phyloP scores from a whole-genome alignment of 495 filamentous ascomycete species.

The Hyaloscypha finlandica region DNA sequence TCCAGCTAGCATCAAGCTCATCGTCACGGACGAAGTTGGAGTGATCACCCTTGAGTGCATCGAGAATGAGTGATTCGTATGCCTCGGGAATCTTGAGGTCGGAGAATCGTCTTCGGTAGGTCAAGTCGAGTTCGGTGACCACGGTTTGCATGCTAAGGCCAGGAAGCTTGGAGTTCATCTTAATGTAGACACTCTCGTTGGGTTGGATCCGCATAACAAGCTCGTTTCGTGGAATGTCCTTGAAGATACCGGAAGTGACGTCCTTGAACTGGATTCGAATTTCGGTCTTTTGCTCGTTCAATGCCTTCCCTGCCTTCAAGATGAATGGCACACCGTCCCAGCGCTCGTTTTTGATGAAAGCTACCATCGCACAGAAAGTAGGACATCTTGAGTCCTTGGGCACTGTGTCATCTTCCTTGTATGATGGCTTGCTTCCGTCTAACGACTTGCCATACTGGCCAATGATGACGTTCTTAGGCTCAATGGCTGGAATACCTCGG shows the following conservation, averaged over 20 bases:
- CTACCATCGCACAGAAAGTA: constrained; percentile 95
- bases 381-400: constrained; percentile 97
- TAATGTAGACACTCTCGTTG: constrained; percentile 99
- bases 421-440: constrained; percentile 95
- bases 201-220: constrained; percentile 99
- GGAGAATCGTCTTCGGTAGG: constrained; percentile 96
- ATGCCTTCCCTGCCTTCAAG: constrained; percentile 97
- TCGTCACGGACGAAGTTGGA: constrained; percentile 99
- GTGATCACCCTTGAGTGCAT: constrained; percentile 98
- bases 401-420: constrained; percentile 98
- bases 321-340: constrained; percentile 99
- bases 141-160: constrained; percentile 99
- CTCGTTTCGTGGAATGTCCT: constrained; percentile 99
- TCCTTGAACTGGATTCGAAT: constrained; percentile 99
- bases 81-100: constrained; percentile 99
- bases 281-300: constrained; percentile 99
- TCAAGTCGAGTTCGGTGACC: constrained; percentile 97
- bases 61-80: constrained; percentile 96
- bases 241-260: constrained; percentile 98
- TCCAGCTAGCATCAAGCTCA: constrained; percentile 97
- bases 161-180: constrained; percentile 99
- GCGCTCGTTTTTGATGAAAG: constrained; percentile 98
- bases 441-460: constrained; percentile 97
- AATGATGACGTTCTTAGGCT: constrained; percentile 99
- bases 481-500: constrained; percentile 88